phyloP scores from a whole-genome alignment of 768 basidiomycete genomes.

The Cubamyces sp. region DNA sequence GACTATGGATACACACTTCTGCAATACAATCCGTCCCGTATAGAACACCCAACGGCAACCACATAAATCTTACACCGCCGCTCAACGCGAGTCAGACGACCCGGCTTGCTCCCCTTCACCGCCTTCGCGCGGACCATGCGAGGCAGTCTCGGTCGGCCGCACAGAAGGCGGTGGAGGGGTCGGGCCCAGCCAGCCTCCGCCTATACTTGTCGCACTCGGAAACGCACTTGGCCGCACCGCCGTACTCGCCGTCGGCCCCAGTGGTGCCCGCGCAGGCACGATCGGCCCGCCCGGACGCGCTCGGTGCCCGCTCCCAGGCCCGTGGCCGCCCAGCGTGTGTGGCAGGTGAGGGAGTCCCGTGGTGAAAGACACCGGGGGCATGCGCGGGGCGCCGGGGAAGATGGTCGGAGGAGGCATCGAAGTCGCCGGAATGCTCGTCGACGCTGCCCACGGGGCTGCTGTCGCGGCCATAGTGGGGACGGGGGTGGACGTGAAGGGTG shows the following conservation, averaged over 20 bases:
- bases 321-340: not conserved
- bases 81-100: not conserved
- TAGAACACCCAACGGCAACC: not conserved
- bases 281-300: slow-evolving; percentile 14
- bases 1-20: slow-evolving; percentile 2
- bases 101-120: not conserved
- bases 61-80: not conserved
- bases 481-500: not conserved
- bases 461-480: slow-evolving; percentile 17
- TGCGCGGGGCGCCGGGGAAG: not conserved
- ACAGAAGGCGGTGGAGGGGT: slow-evolving; percentile 4
- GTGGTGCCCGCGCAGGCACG: slow-evolving; percentile 23
- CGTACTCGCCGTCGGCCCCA: slow-evolving; percentile 32
- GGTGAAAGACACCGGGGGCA: slow-evolving; percentile 4
- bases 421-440: slow-evolving; percentile 2
- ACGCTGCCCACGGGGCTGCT: slow-evolving; percentile 28
- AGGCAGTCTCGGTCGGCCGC: not conserved
- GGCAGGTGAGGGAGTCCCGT: slow-evolving; percentile 5
- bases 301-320: slow-evolving; percentile 1
- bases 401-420: not conserved
- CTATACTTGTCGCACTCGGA: not conserved
- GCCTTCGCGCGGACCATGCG: slow-evolving; percentile 10
- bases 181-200: not conserved
- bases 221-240: slow-evolving; percentile 16
- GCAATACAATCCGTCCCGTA: not conserved